Base-by-base conservation (phyloP, 2,329 filamentous ascomycete species). In the Neopestalotiopsis clavispora region DNA sequence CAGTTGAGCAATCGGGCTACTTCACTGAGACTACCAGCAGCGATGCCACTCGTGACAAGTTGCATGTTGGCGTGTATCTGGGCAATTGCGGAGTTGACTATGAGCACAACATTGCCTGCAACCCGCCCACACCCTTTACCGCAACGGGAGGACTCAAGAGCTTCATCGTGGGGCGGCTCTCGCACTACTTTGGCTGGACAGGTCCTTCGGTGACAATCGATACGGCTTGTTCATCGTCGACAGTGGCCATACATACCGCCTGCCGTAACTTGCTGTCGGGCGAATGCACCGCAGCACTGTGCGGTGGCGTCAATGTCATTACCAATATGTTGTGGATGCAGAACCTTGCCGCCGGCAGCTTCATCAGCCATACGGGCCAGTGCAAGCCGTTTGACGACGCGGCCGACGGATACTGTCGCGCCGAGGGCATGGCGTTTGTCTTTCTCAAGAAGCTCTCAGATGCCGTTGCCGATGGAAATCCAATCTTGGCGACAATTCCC, bases 351-450 rank as follows among this genome's bases (percentile, higher is more conserved):
- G 72, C 56, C 0, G 84, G 77, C 0, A 74, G 75, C 1, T 85
- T 86, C 66, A 73, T 86, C 0, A 84, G 80, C 17, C 78, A 78
- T 0, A 83, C 79, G 0, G 84, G 85, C 0, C 76, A 81, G 14
- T 88, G 85, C 68, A 86, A 86, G 65, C 79, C 83, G 0, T 87
- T 83, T 58, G 84, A 86, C 66, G 78, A 80, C 7, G 76, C 73
- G 20, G 86, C 85, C 1, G 83, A 87, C 73, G 86, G 87, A 5
- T 89, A 88, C 70, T 87, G 85, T 68, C 82, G 87, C 10, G 85
- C 79, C 1, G 87, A 89, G 64, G 86, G 80, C 4, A 78, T 83
- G 17, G 86, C 79, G 0, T 76, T 81, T 3, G 77, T 89, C 1
- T 77, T 88, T 1, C 69, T 89, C 34, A 89, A 89, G 74, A 75